Base-by-base conservation (phyloP, 108 stramenopile species). In the Skeletonema potamos region DNA sequence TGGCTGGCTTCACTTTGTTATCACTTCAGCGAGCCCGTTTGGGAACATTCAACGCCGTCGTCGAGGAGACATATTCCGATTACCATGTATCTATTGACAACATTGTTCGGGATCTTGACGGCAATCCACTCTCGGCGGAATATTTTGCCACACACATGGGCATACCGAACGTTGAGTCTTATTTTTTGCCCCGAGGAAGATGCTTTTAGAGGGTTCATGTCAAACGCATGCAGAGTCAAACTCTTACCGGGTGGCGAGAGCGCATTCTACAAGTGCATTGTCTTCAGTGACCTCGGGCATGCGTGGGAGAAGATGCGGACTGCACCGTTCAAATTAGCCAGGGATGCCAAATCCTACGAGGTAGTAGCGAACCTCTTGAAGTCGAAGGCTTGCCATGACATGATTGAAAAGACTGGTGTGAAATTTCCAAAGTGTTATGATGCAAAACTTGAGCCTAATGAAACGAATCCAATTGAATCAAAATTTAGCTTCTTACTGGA, bases 181-280 rank as follows among this genome's bases (percentile, higher is more conserved):
- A 82, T 65, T 64, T 64, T 69, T 33, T 85, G 73, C 17, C 79
- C 84, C 4, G 89, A 90, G 62, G 30, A 51, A 20, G 85, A 82
- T 58, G 86, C 89, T 11, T 82, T 82, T 59, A 66, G 83, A 44
- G 86, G 83, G 18, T 51, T 86, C 32, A 85, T 87, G 85, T 79
- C 76, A 12, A 84, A 74, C 55, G 86, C 82, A 1, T 73, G 83
- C 27, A 70, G 89, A 27, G 66, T 87, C 17, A 48, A 57, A 37
- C 67, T 68, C 34, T 15, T 13, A 1, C 67, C 67, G 3, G 54
- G 67, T 58, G 67, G 67, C 18, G 58, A 59, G 33, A 59, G 74
- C 18, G 79, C 78, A 6, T 89, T 89, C 58, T 86, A 83, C 82
- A 89, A 89, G 55, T 73, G 87, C 6, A 62, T 86, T 5, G 84